Evolutionary conservation across 441 rosid genomes (phyloP), one percentile per base, ranked within the genome.

Genomic region (Theobroma grandiflorum): DNA sequence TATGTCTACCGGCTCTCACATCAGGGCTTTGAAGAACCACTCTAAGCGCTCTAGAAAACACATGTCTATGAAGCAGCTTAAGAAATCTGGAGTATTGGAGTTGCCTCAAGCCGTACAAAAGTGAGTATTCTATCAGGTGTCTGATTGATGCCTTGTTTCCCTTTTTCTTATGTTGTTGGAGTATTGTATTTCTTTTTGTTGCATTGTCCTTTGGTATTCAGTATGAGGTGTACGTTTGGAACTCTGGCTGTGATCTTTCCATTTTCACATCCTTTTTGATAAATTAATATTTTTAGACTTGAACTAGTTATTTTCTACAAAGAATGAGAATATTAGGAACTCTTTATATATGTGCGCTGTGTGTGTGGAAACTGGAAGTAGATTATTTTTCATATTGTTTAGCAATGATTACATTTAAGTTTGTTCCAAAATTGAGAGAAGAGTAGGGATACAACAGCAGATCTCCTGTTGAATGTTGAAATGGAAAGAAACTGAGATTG

Each of bases 51-150:
- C 97, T 57, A 96, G 89, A 84, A 80, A 50, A 72, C 96, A 79
- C 82, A 94, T 96, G 95, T 92, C 98, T 71, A 85, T 85, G 93
- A 94, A 90, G 84, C 79, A 82, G 79, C 96, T 86, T 80, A 96
- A 96, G 86, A 93, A 88, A 72, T 83, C 86, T 76, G 96, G 98
- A 73, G 83, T 87, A 11, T 83, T 90, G 61, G 72, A 88, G 81
- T 67, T 95, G 81, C 92, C 96, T 80, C 78, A 65, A 76, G 78
- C 89, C 85, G 78, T 85, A 53, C 90, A 77, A 74, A 90, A 89
- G 98, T 96, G 85, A 86, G 97, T 84, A 84, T 64, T 16, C 31
- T 71, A 53, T 42, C 6, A 6, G 0, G 58, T 45, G 52, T 52
- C 68, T 47, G 20, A 18, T 68, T 76, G 64, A 31, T 66, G 15